phyloP scores from a whole-genome alignment of 768 basidiomycete genomes.

The Lentinula sp. region DNA sequence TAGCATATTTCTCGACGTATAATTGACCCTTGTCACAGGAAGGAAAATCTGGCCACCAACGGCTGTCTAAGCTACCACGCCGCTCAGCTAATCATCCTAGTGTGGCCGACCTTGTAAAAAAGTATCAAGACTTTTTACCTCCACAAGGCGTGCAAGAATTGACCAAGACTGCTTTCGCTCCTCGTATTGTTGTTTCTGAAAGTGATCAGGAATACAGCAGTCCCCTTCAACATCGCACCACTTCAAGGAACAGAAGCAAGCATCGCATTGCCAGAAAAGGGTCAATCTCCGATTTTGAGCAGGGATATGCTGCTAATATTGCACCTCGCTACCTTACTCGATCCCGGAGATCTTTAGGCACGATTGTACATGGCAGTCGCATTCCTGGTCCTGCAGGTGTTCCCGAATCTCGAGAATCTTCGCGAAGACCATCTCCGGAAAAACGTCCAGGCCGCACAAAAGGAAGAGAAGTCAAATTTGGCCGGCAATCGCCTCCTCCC shows the following conservation, averaged over 20 bases:
- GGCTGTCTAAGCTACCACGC: constrained; percentile 59
- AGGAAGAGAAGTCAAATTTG: constrained; percentile 33
- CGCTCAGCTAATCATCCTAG: constrained; percentile 49
- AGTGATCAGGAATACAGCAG: constrained; percentile 68
- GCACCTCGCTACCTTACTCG: constrained; percentile 69
- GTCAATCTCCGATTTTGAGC: constrained; percentile 82
- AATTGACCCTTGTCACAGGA: constrained; percentile 10
- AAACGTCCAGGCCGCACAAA: constrained; percentile 38
- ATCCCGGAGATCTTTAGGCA: constrained; percentile 37
- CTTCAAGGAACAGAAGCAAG: constrained; percentile 41
- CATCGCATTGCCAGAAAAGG: constrained; percentile 43
- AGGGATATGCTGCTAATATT: constrained; percentile 89
- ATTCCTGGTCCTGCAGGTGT: constrained; percentile 47
- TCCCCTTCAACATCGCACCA: constrained; percentile 28
- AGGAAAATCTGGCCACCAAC: constrained; percentile 17
- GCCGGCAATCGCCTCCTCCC: constrained; percentile 41
- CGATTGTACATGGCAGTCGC: constrained; percentile 31
- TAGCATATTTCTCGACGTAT: background rate
- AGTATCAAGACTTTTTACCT: constrained; percentile 74
- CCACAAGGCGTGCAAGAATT: constrained; percentile 68
- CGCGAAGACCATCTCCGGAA: constrained; percentile 69
- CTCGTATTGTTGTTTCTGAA: constrained; percentile 60
- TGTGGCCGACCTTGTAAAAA: constrained; percentile 83
- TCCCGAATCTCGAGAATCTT: constrained; percentile 53
- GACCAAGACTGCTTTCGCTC: constrained; percentile 63